Conservation (phyloP, 345 rosid species). For the Salix exigua region DNA sequence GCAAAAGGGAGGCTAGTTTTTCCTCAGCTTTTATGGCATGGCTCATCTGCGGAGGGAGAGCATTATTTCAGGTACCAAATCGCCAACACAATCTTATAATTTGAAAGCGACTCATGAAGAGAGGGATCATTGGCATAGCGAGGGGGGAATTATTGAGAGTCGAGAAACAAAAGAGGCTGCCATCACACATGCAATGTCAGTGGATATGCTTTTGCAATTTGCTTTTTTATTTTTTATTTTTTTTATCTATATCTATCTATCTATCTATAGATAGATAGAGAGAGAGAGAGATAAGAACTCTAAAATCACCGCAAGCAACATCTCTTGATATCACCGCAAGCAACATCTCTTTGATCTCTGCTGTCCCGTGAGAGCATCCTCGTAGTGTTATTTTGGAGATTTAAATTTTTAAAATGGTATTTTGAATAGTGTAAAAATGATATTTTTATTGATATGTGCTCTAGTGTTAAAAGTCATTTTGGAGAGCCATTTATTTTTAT, state of each 20-base stretch:
- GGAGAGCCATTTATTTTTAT: no score
- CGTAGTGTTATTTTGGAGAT: no score
- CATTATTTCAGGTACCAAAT: conserved; percentile 9
- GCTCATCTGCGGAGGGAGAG: neutral
- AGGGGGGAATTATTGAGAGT: neutral
- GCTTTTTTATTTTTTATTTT: neutral
- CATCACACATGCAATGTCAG: conserved; percentile 29
- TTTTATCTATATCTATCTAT: no score
- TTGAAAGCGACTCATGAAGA: neutral
- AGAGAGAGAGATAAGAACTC: neutral
- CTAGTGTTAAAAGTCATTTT: no score
- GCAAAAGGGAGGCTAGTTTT: no score
- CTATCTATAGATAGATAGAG: no score
- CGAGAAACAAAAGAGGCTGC: conserved; percentile 2
- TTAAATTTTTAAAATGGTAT: no score
- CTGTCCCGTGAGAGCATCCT: no score
- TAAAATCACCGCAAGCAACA: neutral
- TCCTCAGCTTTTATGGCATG: neutral
- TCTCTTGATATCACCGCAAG: neutral
- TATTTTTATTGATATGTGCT: no score
- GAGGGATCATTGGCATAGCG: conserved; percentile 1
- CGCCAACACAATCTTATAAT: neutral
- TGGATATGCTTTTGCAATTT: conserved; percentile 4
- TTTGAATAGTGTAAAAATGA: no score
- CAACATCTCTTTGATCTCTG: no score